A percentile compares a stretch with the other conserved stretches of the same genome.
phyloP scores from a whole-genome alignment of 1,284 basidiomycete genomes.

The Naganishia albida region DNA sequence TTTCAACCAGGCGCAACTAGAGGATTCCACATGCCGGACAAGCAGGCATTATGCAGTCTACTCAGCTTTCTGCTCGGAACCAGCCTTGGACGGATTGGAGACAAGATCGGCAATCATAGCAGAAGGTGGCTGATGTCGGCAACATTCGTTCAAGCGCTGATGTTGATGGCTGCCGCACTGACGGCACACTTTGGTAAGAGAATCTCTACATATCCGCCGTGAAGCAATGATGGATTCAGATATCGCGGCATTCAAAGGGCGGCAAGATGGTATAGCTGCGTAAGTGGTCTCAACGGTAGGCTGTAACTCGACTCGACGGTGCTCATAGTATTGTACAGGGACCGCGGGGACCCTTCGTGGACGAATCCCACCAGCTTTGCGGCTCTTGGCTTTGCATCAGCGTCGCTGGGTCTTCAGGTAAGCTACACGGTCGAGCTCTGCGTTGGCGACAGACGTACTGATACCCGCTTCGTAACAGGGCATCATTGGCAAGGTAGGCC shows the following conservation, averaged over 20 bases:
- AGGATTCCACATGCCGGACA: conserved; percentile 75
- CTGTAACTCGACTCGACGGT: not conserved
- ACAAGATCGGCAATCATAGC: conserved; percentile 65
- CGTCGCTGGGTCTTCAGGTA: conserved; percentile 65
- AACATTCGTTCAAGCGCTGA: conserved; percentile 70
- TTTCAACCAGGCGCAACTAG: conserved; percentile 60
- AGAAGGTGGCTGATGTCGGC: conserved; percentile 73
- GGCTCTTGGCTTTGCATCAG: conserved; percentile 72
- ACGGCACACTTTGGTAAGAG: conserved; percentile 62
- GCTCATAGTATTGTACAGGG: conserved; percentile 34
- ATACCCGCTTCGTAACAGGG: conserved; percentile 59
- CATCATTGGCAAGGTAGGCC: conserved; percentile 69
- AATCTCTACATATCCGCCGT: not conserved
- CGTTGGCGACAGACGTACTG: not conserved
- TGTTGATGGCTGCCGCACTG: conserved; percentile 71
- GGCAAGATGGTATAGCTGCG: conserved; percentile 57
- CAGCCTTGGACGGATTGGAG: conserved; percentile 53
- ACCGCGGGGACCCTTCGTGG: conserved; percentile 69
- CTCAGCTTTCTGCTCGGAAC: conserved; percentile 63
- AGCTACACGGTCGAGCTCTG: not conserved
- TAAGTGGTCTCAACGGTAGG: conserved; percentile 42
- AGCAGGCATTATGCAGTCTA: conserved; percentile 76
- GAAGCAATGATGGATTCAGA: not conserved
- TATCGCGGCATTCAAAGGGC: not conserved
- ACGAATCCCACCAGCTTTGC: conserved; percentile 65